Evolutionary conservation across 164 flowering plant species (phyloP), one percentile per base, ranked within the genome.

Genomic region (Nelumbo lutea): DNA sequence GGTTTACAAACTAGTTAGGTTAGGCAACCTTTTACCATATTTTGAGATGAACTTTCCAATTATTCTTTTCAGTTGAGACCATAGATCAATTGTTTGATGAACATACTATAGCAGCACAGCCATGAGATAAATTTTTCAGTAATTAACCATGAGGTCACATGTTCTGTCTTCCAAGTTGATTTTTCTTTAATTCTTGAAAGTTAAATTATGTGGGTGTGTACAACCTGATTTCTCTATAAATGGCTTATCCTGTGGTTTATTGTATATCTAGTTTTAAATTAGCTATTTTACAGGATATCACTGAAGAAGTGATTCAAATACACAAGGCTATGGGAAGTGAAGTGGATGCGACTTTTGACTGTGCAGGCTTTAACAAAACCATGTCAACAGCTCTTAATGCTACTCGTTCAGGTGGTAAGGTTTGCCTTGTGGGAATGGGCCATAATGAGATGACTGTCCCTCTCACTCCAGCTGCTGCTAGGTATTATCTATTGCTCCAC

Each of bases 301-400:
- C 67, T 52, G 76, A 79, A 61, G 97, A 93, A 72, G 89, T 90
- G 14, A 77, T 59, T 56, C 69, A 51, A 70, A 91, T 93, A 50
- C 79, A 79, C 7, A 77, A 85, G 62, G 86, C 83, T 14, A 90
- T 91, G 97, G 91, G 78, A 7, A 77, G 70, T 13, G 80, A 62
- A 61, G 78, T 91, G 10, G 91, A 90, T 67, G 88, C 87, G 67
- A 90, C 72, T 68, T 83, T 93, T 39, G 96, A 91, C 76, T 94
- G 97, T 84, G 98, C 84, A 4, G 98, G 95, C 48, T 86, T 88
- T 64, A 73, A 75, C 74, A 94, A 46, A 46, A 46, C 48, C 48
- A 46, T 46, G 48, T 46, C 48, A 46, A 46, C 48, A 46, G 48
- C 48, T 46, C 48, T 46, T 4, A 7, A 46, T 46, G 48, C 48